A percentile compares a stretch with the other conserved stretches of the same genome.
Conservation (phyloP, 1,284 basidiomycete species). For the Moesziomyces parantarcticus region DNA sequence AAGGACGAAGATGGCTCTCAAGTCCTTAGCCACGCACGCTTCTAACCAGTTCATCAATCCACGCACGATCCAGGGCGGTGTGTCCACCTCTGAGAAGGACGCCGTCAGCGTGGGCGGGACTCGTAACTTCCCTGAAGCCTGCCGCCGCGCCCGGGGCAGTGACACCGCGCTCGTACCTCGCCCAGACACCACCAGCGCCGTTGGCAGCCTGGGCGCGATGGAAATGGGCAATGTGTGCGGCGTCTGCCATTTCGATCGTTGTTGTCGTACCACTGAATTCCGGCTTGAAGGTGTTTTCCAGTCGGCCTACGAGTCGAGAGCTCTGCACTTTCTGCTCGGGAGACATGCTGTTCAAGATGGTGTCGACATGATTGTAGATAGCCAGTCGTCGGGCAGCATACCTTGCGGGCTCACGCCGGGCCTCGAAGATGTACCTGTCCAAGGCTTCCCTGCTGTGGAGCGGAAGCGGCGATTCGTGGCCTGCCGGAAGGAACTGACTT, state of each 20-base stretch:
- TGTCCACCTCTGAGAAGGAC: too few relatives aligned
- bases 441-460: background rate
- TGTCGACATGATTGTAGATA: background rate
- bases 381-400: background rate
- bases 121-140: too few relatives aligned
- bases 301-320: constrained; percentile 1
- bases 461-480: background rate
- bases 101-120: too few relatives aligned
- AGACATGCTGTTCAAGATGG: background rate
- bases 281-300: constrained; percentile 14
- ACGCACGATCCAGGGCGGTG: too few relatives aligned
- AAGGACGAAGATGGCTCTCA: too few relatives aligned
- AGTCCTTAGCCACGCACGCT: too few relatives aligned
- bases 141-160: too few relatives aligned
- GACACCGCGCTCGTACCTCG: too few relatives aligned
- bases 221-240: constrained; percentile 28
- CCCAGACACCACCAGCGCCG: too few relatives aligned
- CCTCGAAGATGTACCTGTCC: constrained; percentile 5
- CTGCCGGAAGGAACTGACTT: background rate
- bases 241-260: constrained; percentile 41
- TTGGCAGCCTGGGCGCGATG: constrained; percentile 10
- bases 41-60: too few relatives aligned
- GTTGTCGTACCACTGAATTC: constrained; percentile 13
- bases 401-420: constrained; percentile 1
- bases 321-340: background rate